A percentile compares a stretch with the other conserved stretches of the same genome.
Conservation (phyloP, 83 land plant species). For the Picea abies region DNA sequence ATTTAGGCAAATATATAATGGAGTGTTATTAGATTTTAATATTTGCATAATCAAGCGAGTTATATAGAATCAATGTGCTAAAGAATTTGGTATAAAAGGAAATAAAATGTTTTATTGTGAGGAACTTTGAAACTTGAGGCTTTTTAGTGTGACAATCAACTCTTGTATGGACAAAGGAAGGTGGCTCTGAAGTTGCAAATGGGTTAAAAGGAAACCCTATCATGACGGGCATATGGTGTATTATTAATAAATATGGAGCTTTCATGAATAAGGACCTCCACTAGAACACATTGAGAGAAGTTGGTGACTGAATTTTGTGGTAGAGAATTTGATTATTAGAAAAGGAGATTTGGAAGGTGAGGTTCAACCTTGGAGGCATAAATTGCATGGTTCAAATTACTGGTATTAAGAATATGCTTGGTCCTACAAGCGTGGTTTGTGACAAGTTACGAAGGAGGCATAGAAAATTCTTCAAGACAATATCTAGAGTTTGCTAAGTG, state of each 20-base stretch:
- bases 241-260: constrained; percentile 48
- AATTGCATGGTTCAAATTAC: constrained; percentile 59
- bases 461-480: constrained; percentile 63
- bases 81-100: too few relatives aligned
- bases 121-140: too few relatives aligned
- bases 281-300: constrained; percentile 38
- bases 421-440: constrained; percentile 37
- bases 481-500: constrained; percentile 58
- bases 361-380: constrained; percentile 56
- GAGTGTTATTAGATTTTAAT: too few relatives aligned
- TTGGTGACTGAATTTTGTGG: constrained; percentile 39
- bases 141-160: too few relatives aligned
- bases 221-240: too few relatives aligned
- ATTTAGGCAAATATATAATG: too few relatives aligned
- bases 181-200: too few relatives aligned
- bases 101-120: too few relatives aligned
- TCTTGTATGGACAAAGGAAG: too few relatives aligned
- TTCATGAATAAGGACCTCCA: constrained; percentile 62
- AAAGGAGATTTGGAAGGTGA: constrained; percentile 54
- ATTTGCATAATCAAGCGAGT: too few relatives aligned
- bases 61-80: too few relatives aligned
- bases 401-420: constrained; percentile 64
- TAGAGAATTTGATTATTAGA: constrained; percentile 69
- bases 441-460: constrained; percentile 48
- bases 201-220: too few relatives aligned